These are phyloP conservation scores for Candida dajiaensis DNA, from an alignment of 805 yeast species.

Conservation along the genomic window DNA sequence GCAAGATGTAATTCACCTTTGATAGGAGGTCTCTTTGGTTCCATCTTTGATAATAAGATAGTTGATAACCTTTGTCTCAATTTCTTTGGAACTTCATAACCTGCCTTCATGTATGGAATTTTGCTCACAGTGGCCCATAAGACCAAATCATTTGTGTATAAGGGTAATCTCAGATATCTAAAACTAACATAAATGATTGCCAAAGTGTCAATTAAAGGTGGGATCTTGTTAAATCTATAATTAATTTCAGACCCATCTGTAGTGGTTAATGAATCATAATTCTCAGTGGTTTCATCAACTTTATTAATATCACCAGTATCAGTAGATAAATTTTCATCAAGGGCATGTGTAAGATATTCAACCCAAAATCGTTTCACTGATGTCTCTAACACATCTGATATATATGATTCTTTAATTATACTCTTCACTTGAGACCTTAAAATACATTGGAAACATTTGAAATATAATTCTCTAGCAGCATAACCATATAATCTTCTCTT, in stretches of 20 bases:
- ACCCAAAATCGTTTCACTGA: conserved; percentile 36
- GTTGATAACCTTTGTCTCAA: conserved; percentile 34
- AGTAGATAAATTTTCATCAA: not conserved
- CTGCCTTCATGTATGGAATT: conserved; percentile 44
- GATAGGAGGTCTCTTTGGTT: conserved; percentile 35
- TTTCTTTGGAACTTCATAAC: conserved; percentile 33
- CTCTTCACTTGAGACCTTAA: conserved; percentile 42
- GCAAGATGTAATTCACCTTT: conserved; percentile 31
- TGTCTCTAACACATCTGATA: conserved; percentile 26
- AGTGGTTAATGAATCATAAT: conserved; percentile 6
- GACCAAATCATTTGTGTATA: conserved; percentile 44
- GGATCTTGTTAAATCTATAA: conserved; percentile 7
- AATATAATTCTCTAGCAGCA: conserved; percentile 37
- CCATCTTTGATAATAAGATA: conserved; percentile 30
- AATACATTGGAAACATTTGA: conserved; percentile 44
- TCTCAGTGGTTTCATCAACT: conserved; percentile 4
- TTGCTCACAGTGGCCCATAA: conserved; percentile 34
- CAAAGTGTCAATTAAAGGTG: conserved; percentile 14
- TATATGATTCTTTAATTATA: conserved; percentile 28
- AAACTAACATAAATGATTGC: conserved; percentile 46
- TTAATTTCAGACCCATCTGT: conserved; percentile 9
- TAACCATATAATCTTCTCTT: conserved; percentile 38
- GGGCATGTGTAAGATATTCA: conserved; percentile 15
- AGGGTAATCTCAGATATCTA: conserved; percentile 41
- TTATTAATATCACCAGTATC: conserved; percentile 6